Base-by-base conservation (phyloP, 768 basidiomycete species). In the Tricholomella constricta region DNA sequence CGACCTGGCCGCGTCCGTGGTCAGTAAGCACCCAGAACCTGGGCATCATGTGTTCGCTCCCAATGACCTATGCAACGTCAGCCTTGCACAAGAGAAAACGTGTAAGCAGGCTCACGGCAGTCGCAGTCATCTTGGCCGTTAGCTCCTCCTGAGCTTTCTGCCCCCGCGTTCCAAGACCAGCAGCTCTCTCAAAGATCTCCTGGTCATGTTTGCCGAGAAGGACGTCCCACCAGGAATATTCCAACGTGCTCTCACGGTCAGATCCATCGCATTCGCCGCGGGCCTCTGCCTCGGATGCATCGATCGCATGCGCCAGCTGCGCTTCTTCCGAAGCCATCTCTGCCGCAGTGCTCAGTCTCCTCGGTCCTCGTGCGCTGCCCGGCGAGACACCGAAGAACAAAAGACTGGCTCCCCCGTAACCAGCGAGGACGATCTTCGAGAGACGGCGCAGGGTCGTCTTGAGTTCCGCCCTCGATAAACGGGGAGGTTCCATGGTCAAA, bases 11-110 rank as follows among this genome's bases (percentile, higher is more conserved):
- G 34, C 91, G 77, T 40, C 77, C 77, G 62, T 94, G 87, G 65
- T 93, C 91, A 0, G 89, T 91, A 17, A 94, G 75, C 3, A 92
- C 85, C 90, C 91, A 93, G 65, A 87, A 93, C 31, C 89, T 77
- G 2, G 91, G 91, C 84, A 91, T 88, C 55, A 84, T 76, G 55
- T 82, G 79, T 58, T 86, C 85, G 42, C 78, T 72, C 12, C 88
- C 86, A 20, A 87, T 77, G 29, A 85, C 69, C 73, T 74, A 34
- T n/a, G 17, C 17, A 48, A 17, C n/a, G 32, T 54, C 17, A 60
- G 49, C 10, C 29, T 22, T 14, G 17, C 11, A 37, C 19, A 12
- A 29, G 12, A 38, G 23, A 4, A 34, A 8, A 43, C 8, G n/a
- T 29, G 10, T 14, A 41, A n/a, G 2, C 20, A 44, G 25, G 58